phyloP scores from a whole-genome alignment of 192 early-diverging fungal species.

The Lobulomyces angularis region DNA sequence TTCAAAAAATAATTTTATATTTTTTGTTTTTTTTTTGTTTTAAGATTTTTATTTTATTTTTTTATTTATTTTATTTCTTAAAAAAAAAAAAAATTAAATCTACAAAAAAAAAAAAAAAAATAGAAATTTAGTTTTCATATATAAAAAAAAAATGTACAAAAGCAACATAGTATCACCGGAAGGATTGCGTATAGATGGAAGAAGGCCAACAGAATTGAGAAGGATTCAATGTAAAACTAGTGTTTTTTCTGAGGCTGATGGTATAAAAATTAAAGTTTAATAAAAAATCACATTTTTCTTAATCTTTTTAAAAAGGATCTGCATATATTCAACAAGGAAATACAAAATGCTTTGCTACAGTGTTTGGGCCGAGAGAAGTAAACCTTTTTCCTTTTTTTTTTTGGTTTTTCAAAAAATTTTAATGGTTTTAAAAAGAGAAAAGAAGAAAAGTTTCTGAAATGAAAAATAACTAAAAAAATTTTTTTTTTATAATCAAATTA shows the following conservation, averaged over 20 bases:
- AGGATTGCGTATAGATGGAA: slow-evolving; percentile 89
- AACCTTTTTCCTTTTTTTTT: slow-evolving; percentile 1
- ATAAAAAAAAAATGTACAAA: slow-evolving; percentile 8
- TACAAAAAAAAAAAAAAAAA: too few relatives aligned
- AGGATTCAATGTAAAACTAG: slow-evolving; percentile 67
- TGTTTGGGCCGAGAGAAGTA: slow-evolving; percentile 87
- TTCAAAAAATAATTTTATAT: too few relatives aligned
- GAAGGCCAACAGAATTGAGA: slow-evolving; percentile 76
- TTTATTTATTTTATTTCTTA: too few relatives aligned
- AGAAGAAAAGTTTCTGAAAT: not conserved
- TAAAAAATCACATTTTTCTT: too few relatives aligned
- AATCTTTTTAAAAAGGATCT: too few relatives aligned
- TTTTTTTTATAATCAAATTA: too few relatives aligned
- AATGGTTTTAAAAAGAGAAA: not conserved
- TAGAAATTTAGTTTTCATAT: too few relatives aligned
- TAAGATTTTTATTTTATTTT: too few relatives aligned
- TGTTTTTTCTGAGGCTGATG: slow-evolving; percentile 74
- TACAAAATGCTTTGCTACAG: slow-evolving; percentile 79
- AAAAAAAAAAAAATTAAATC: too few relatives aligned
- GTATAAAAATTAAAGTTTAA: too few relatives aligned
- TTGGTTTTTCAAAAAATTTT: not conserved
- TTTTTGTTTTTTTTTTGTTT: too few relatives aligned
- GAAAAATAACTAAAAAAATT: too few relatives aligned
- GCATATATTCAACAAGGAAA: slow-evolving; percentile 93
- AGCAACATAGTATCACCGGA: slow-evolving; percentile 7